Evolutionary conservation across 2,329 filamentous ascomycete species (phyloP).

Genomic region (Cyphellophora attinorum): DNA sequence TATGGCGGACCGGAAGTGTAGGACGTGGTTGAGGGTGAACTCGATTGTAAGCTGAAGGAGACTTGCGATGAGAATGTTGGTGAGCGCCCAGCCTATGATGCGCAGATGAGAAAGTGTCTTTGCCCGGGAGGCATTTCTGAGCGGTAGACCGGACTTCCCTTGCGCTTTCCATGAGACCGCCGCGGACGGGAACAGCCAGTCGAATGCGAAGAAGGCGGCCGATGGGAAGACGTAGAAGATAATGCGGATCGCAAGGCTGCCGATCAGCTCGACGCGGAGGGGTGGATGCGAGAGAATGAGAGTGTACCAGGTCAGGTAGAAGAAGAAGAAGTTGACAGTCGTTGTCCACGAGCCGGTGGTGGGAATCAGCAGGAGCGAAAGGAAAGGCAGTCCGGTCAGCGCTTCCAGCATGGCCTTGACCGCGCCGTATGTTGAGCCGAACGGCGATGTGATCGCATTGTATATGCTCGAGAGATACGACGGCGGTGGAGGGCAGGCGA

Average conservation of each 20-base stretch:
- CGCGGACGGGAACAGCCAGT: slow-evolving; percentile 59
- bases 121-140: slow-evolving; percentile 30
- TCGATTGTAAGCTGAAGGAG: slow-evolving; percentile 48
- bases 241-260: slow-evolving; percentile 56
- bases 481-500: slow-evolving; percentile 18
- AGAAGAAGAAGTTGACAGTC: slow-evolving; percentile 76
- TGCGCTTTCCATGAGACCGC: slow-evolving; percentile 60
- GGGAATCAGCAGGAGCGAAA: slow-evolving; percentile 57
- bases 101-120: slow-evolving; percentile 26
- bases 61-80: slow-evolving; percentile 47
- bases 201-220: slow-evolving; percentile 62
- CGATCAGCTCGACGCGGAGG: slow-evolving; percentile 64
- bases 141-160: slow-evolving; percentile 42
- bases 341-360: slow-evolving; percentile 61
- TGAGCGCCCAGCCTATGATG: slow-evolving; percentile 43
- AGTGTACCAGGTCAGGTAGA: slow-evolving; percentile 83
- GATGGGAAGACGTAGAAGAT: slow-evolving; percentile 67
- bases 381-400: slow-evolving; percentile 61
- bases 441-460: slow-evolving; percentile 15
- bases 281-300: slow-evolving; percentile 69
- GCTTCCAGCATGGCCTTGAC: slow-evolving; percentile 43
- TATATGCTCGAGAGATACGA: slow-evolving; percentile 12
- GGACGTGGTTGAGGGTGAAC: slow-evolving; percentile 40
- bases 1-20: slow-evolving; percentile 46
- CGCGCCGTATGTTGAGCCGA: slow-evolving; percentile 15